These are phyloP conservation scores for Chloris gayana DNA, from an alignment of 176 grass and related monocot species.

Conservation along the genomic window DNA sequence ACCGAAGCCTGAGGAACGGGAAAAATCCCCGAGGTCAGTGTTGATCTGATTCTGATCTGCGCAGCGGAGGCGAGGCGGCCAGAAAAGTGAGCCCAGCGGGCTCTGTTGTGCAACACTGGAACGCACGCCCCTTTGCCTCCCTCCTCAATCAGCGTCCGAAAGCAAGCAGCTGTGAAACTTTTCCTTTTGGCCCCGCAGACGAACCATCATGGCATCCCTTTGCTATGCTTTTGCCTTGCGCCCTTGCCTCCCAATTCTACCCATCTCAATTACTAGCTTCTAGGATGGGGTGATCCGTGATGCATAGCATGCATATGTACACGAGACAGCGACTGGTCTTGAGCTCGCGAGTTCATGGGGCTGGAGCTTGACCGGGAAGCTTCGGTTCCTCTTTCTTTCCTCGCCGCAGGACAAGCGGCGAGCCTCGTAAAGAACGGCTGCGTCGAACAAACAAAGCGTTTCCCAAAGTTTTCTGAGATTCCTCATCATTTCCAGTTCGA, in stretches of 20 bases:
- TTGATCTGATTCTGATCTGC: too few species aligned
- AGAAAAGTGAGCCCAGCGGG: too few species aligned
- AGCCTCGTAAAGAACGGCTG: not conserved
- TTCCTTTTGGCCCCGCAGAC: conserved; percentile 33
- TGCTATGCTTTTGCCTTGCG: conserved; percentile 12
- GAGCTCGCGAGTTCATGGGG: not conserved
- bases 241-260: conserved; percentile 26
- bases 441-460: not conserved
- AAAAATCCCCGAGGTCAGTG: too few species aligned
- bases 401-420: not conserved
- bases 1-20: too few species aligned
- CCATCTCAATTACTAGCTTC: not conserved
- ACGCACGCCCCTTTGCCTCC: conserved; percentile 20
- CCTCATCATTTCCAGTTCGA: not conserved
- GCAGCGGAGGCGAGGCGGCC: too few species aligned
- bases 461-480: not conserved
- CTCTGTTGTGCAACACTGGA: too few species aligned
- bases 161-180: conserved; percentile 30
- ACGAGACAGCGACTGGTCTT: not conserved
- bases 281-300: not conserved
- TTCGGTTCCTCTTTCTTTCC: not conserved
- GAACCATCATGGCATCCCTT: not conserved
- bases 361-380: conserved; percentile 37
- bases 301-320: not conserved
- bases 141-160: conserved; percentile 27